A percentile compares a stretch with the other conserved stretches of the same genome.
Evolutionary conservation across 2,329 filamentous ascomycete genomes (phyloP).

Genomic region (Allantophomopsis cytisporea): DNA sequence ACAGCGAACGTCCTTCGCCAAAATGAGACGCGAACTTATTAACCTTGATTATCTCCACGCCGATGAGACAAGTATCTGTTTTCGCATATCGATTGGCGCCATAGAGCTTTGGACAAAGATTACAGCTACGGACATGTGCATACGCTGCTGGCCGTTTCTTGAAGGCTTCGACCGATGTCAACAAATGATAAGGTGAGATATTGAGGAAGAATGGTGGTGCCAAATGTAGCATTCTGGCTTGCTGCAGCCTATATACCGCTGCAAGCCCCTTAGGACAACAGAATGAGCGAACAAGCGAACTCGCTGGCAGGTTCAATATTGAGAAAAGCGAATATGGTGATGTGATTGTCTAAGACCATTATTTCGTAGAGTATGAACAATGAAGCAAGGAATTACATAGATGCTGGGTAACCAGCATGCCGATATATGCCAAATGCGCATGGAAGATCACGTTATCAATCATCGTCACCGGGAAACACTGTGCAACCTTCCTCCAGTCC

Average conservation of each 20-base stretch:
- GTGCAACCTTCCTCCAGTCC: no score
- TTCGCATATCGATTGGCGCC: conserved; percentile 71
- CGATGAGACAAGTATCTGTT: conserved; percentile 68
- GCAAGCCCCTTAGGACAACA: no score
- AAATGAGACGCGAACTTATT: conserved; percentile 80
- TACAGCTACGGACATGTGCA: conserved; percentile 64
- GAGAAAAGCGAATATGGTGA: no score
- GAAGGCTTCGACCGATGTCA: conserved; percentile 54
- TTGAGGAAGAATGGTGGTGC: conserved; percentile 58
- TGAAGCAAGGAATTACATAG: no score
- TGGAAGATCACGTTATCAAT: no score
- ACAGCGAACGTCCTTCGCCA: conserved; percentile 38
- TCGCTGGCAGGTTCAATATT: no score
- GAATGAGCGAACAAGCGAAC: no score
- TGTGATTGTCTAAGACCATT: no score
- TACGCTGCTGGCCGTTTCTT: conserved; percentile 65
- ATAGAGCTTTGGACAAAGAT: conserved; percentile 66
- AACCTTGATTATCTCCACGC: conserved; percentile 58
- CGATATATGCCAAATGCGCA: no score
- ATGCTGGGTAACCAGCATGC: no score
- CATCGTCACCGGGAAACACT: no score
- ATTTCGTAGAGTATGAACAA: no score
- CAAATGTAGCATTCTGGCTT: conserved; percentile 27
- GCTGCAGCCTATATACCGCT: background rate
- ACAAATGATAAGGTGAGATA: conserved; percentile 54